Conservation (phyloP, 208 protist species). For the Endotrypanum monterogeii region DNA sequence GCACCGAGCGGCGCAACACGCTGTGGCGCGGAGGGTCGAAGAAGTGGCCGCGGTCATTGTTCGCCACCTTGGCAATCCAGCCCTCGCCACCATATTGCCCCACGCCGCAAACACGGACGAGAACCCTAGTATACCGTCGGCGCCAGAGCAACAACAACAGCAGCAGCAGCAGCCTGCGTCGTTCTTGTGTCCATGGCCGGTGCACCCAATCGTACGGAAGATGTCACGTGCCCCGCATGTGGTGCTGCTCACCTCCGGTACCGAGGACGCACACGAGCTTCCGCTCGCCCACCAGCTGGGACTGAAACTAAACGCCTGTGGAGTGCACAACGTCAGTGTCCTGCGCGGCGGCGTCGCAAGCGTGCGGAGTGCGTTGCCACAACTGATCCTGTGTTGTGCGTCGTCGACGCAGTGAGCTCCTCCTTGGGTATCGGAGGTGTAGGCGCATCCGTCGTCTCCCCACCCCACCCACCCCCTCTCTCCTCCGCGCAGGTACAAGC, state of each 20-base stretch:
- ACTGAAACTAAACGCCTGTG: conserved; percentile 46
- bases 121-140: not conserved
- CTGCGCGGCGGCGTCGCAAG: conserved; percentile 56
- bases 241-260: conserved; percentile 32
- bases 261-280: conserved; percentile 8
- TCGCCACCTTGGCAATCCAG: conserved; percentile 36
- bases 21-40: conserved; percentile 31
- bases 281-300: conserved; percentile 43
- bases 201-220: conserved; percentile 39
- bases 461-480: too few relatives aligned
- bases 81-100: conserved; percentile 46
- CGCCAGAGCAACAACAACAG: not conserved
- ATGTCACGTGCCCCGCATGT: conserved; percentile 36
- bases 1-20: conserved; percentile 16
- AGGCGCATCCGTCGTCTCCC: not conserved
- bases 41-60: conserved; percentile 57
- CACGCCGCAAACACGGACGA: not conserved
- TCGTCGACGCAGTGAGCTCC: not conserved
- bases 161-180: not conserved
- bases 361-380: conserved; percentile 36
- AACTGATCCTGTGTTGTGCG: conserved; percentile 42
- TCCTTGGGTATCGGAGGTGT: too few relatives aligned
- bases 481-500: not conserved
- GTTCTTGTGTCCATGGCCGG: conserved; percentile 11
- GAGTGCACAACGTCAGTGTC: conserved; percentile 66